Base-by-base conservation (phyloP, 2,329 filamentous ascomycete genomes). In the Botrytis deweyae region DNA sequence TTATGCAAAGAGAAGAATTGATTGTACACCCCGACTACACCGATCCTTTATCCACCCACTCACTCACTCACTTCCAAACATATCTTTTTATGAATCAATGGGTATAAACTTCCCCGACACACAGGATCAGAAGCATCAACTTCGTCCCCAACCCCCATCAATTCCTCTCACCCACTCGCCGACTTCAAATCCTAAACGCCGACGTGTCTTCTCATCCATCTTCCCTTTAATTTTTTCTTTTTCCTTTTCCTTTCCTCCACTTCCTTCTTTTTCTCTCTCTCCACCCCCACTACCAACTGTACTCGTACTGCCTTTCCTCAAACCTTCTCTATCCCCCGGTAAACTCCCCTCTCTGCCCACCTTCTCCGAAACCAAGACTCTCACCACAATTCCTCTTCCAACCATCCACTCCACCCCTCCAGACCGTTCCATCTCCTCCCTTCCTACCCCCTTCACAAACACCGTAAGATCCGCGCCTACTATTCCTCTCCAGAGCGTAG, bases 401-500 rank as follows among this genome's bases (percentile, higher is more conserved):
- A 84, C 85, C 44, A 83, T 81, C 63, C 91, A 85, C 79, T 92
- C 90, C 8, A 92, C 89, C 0, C 84, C 82, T 4, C 85, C 87
- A 71, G 80, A 79, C 12, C 81, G 82, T 8, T 81, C 81, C 61
- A 85, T 73, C 68, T 86, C 80, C 8, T 81, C 81, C 73, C 70
- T 72, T 4, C 65, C 58, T 7, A 75, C 80, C 4, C 79, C 76
- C 59, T 85, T 86, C 29, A 92, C 87, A 79, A 92, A 93, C 42
- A 96, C 86, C 1, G 92, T 92, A 64, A 95, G 84, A 82, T 98
- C 95, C 0, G 95, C 90, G 0, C 92, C 93, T 1, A 95, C 87
- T 72, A 93, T 92, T 16, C 94, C 93, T 16, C 95, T 90, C 95
- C 95, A 98, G 36, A 98, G 88, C 62, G 93, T 95, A 52, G 95